Base-by-base conservation (phyloP, 2,329 filamentous ascomycete species). In the Didymella segeticola region DNA sequence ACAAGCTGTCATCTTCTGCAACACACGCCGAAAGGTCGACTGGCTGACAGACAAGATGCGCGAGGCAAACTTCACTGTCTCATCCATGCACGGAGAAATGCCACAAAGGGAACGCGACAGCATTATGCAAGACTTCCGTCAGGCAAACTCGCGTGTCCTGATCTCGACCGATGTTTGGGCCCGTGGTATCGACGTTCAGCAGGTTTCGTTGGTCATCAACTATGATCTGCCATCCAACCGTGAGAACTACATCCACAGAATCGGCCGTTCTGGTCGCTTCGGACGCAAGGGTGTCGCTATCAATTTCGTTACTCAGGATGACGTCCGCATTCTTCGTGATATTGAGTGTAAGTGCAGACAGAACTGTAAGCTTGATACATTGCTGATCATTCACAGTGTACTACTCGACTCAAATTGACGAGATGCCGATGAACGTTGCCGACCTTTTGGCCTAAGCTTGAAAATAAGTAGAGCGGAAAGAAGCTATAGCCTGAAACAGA, bases 11-110 rank as follows among this genome's bases (percentile, higher is more conserved):
- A 99, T 99, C 75, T 99, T 99, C 83, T 99, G 95, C 84, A 99
- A 99, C 79, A 99, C 95, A 6, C 89, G 95, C 64, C 87, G 95
- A 77, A 99, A 99, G 89, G 95, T 99, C 47, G 95, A 99, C 77
- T 99, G 95, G 95, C 81, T 99, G 56, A 98, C 95, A 4, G 95
- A 99, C 80, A 99, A 99, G 83, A 96, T 99, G 91, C 90, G 92
- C 61, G 95, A 97, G 76, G 91, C 92, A 68, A 97, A 99, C 80
- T 99, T 99, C 77, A 99, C 95, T 0, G 95, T 99, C 63, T 96
- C 90, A 68, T 93, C 90, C 68, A 99, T 99, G 95, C 95, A 99
- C 74, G 95, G 95, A 64, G 95, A 99, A 70, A 99, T 99, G 95
- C 92, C 93, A 20, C 95, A 99, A 76, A 95, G 95, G 79, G 93